Evolutionary conservation across 2,329 filamentous ascomycete species (phyloP).

Genomic region (Penicillium polonicum): DNA sequence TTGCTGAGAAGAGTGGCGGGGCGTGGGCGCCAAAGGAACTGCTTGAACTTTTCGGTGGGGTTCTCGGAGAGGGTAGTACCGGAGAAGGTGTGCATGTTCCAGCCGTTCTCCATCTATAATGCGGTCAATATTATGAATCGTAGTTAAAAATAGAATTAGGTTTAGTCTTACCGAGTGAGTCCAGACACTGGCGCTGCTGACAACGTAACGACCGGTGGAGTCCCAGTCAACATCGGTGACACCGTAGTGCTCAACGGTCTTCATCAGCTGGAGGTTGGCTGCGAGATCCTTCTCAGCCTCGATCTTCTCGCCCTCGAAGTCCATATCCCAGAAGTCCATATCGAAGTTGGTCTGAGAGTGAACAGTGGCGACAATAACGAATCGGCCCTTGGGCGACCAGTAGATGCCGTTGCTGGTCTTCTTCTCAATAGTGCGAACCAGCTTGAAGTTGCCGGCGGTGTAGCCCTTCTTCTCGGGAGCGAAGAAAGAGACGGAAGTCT

Average conservation of each 20-base stretch:
- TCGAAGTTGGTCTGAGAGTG: conserved; percentile 91
- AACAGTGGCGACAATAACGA: conserved; percentile 91
- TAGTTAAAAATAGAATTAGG: conserved; percentile 2
- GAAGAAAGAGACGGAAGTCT: conserved; percentile 95
- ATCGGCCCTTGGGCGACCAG: conserved; percentile 94
- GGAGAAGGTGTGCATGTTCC: conserved; percentile 96
- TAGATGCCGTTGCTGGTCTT: conserved; percentile 99
- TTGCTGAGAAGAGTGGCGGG: conserved; percentile 88
- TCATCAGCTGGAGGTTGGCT: conserved; percentile 93
- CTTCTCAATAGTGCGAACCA: conserved; percentile 92
- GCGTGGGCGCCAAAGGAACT: conserved; percentile 90
- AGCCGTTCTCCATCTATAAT: conserved; percentile 93
- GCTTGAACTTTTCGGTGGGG: conserved; percentile 94
- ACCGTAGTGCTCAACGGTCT: conserved; percentile 91
- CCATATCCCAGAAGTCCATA: conserved; percentile 95
- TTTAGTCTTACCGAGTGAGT: conserved; percentile 77
- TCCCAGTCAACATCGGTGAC: conserved; percentile 99
- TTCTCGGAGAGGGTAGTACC: conserved; percentile 87
- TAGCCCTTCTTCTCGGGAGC: conserved; percentile 92
- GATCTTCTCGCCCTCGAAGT: conserved; percentile 95
- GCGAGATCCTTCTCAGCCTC: conserved; percentile 91
- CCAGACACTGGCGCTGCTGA: conserved; percentile 90
- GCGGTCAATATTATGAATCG: conserved; percentile 20
- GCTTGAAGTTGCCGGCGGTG: conserved; percentile 88
- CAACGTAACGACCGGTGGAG: conserved; percentile 89